Evolutionary conservation across 192 early-diverging fungal genomes (phyloP).

Genomic region (Gaertneriomyces semiglobifer): DNA sequence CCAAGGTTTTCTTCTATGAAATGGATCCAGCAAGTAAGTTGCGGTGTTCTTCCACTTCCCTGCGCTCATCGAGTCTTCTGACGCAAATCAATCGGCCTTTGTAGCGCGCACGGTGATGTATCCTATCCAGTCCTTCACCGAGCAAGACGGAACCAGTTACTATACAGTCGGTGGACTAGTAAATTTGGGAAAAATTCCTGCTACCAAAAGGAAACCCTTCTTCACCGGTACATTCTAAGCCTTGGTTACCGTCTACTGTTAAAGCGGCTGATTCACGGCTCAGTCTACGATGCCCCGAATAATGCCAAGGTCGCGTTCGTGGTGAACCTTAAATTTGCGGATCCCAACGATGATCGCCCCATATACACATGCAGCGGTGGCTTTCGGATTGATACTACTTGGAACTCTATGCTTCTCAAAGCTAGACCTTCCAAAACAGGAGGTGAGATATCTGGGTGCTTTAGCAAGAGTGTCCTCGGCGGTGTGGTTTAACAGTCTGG

Average conservation of each 20-base stretch:
- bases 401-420: slow-evolving; percentile 3
- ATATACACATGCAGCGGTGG: slow-evolving; percentile 3
- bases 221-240: background rate
- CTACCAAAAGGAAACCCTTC: background rate
- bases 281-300: background rate
- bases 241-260: no score
- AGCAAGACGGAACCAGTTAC: background rate
- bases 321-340: background rate
- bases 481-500: background rate
- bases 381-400: slow-evolving; percentile 5
- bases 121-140: background rate
- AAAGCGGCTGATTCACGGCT: no score
- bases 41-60: background rate
- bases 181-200: background rate
- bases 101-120: no score
- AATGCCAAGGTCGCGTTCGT: background rate
- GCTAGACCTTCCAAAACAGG: background rate
- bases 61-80: no score
- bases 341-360: background rate
- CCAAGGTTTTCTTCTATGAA: background rate
- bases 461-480: background rate
- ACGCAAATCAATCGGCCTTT: no score
- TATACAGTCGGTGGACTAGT: background rate
- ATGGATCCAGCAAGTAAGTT: background rate
- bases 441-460: background rate